Evolutionary conservation across 495 filamentous ascomycete species (phyloP), one percentile per base, ranked within the genome.

Genomic region (Elaphomyces granulatus): DNA sequence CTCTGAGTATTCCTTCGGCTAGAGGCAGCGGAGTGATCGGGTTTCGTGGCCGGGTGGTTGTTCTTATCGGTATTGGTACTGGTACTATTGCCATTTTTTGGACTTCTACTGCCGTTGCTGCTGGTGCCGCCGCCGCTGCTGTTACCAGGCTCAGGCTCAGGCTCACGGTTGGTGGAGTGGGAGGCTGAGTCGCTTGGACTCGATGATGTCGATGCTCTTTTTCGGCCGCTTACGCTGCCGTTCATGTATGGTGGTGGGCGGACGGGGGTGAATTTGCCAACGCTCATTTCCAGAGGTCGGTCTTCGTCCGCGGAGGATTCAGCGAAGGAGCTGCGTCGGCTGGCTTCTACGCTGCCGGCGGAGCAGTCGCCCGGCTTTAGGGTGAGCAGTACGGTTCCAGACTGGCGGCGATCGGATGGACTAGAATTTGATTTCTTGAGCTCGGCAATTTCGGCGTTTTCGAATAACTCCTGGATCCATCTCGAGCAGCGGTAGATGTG

Each of bases 301-400:
- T 92, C 85, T 45, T 92, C 85, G 23, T 87, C 81, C 2, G 72
- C 83, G 9, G 78, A 82, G n/a, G 74, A 78, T 48, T 83, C 81
- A 7, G 71, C 58, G 15, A 66, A 65, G 1, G 54, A 37, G 32
- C 40, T 48, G 14, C 69, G 68, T 37, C 48, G 49, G 44, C 69
- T 64, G 34, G 67, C 58, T 20, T 59, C 51, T 3, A 16, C 15
- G 16, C 21, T 31, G 2, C 20, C 9, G n/a, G n/a, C n/a, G n/a
- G n/a, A n/a, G n/a, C n/a, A n/a, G 1, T 23, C 20, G 17, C 21
- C 14, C 41, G 40, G 7, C 8, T 6, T 3, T 38, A 31, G 1
- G 26, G 8, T 12, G 30, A 8, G 0, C 20, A 14, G 18, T 32
- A 42, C 23, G 19, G 19, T 20, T 35, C 43, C 9, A 34, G 14